Evolutionary conservation across 768 basidiomycete genomes (phyloP).

Genomic region (Steccherinum ochraceum): DNA sequence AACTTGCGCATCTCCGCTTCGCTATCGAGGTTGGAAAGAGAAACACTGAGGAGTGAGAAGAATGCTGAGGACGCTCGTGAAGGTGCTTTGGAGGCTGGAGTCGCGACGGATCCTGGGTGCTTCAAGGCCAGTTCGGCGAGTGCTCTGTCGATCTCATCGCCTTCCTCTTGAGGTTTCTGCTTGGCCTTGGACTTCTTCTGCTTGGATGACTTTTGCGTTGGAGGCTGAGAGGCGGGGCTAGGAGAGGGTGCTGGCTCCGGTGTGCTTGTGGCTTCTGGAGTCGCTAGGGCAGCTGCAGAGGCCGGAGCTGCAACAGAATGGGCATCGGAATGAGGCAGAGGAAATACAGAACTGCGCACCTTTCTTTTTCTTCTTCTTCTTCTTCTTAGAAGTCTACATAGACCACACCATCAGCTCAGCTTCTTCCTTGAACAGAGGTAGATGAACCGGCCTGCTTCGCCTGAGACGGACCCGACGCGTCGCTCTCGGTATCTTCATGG

Average conservation of each 20-base stretch:
- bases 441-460: conserved; percentile 24
- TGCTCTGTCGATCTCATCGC: conserved; percentile 79
- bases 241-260: conserved; percentile 4
- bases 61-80: conserved; percentile 21
- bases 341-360: background rate
- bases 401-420: background rate
- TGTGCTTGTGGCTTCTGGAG: conserved; percentile 1
- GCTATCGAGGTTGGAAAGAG: conserved; percentile 72
- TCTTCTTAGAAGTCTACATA: conserved; percentile 6
- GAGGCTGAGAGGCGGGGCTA: conserved; percentile 9
- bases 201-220: conserved; percentile 25
- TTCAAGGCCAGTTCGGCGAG: conserved; percentile 80
- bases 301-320: conserved; percentile 5
- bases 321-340: background rate
- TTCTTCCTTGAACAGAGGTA: conserved; percentile 2
- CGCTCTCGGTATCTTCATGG: background rate
- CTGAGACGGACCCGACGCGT: conserved; percentile 11
- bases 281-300: conserved; percentile 8
- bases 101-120: conserved; percentile 40
- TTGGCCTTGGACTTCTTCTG: conserved; percentile 62
- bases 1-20: conserved; percentile 91
- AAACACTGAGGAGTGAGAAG: conserved; percentile 67
- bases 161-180: conserved; percentile 49
- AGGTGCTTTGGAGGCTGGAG: conserved; percentile 2
- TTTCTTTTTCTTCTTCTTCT: conserved; percentile 25